Conservation (phyloP, 768 basidiomycete genomes). For the Russula emetica region DNA sequence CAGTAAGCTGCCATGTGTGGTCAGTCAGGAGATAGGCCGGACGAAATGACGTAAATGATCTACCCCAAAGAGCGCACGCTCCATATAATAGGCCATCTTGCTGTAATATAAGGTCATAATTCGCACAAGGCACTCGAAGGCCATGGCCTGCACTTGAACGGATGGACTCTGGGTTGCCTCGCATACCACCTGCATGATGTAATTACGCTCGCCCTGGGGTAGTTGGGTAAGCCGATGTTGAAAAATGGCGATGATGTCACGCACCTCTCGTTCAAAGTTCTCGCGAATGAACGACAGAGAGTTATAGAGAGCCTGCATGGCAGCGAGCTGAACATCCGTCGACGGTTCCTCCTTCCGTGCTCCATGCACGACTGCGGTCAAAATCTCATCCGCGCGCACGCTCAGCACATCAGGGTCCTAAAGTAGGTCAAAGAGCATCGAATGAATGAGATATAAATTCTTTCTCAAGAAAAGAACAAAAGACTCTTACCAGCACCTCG, state of each 20-base stretch:
- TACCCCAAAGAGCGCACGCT: slow-evolving; percentile 95
- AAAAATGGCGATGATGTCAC: slow-evolving; percentile 30
- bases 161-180: slow-evolving; percentile 89
- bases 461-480: background rate
- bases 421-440: slow-evolving; percentile 18
- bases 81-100: slow-evolving; percentile 99
- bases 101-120: slow-evolving; percentile 99
- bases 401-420: slow-evolving; percentile 93
- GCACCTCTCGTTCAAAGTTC: slow-evolving; percentile 95
- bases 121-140: slow-evolving; percentile 91
- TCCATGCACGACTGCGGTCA: slow-evolving; percentile 97
- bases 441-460: background rate
- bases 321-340: slow-evolving; percentile 85
- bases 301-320: slow-evolving; percentile 88
- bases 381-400: slow-evolving; percentile 89
- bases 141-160: slow-evolving; percentile 85
- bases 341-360: slow-evolving; percentile 94
- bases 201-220: slow-evolving; percentile 91
- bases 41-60: slow-evolving; percentile 33
- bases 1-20: slow-evolving; percentile 63
- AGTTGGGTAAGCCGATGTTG: slow-evolving; percentile 6
- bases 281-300: slow-evolving; percentile 96
- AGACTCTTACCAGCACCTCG: slow-evolving; percentile 80
- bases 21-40: slow-evolving; percentile 9
- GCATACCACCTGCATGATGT: slow-evolving; percentile 99